A percentile compares a stretch with the other conserved stretches of the same genome.
These are phyloP conservation scores for Cladorrhinum sp. DNA, from an alignment of 2,329 filamentous ascomycete species.

Conservation along the genomic window DNA sequence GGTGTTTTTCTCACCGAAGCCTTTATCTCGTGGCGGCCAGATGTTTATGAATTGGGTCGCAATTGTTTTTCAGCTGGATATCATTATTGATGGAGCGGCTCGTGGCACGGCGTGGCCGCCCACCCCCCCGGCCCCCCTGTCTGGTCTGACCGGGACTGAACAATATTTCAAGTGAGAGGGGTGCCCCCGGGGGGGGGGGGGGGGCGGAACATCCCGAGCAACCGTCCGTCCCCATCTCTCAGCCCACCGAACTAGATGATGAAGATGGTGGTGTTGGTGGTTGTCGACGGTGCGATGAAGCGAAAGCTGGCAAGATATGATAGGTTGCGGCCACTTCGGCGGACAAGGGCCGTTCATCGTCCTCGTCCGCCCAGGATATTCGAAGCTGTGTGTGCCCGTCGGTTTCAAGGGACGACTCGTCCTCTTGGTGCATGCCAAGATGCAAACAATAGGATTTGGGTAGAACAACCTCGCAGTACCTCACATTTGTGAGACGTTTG, in stretches of 20 bases:
- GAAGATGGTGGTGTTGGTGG: background rate
- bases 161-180: too few species aligned
- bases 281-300: background rate
- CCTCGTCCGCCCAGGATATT: conserved; percentile 6
- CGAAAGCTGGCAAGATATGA: background rate
- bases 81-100: background rate
- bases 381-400: background rate
- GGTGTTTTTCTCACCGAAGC: background rate
- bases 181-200: too few species aligned
- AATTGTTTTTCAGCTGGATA: background rate
- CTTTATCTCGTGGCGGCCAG: background rate
- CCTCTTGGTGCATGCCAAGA: background rate
- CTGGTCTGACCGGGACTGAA: too few species aligned
- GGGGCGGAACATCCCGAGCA: too few species aligned
- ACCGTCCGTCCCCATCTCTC: background rate
- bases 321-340: background rate
- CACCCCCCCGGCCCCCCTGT: background rate
- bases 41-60: too few species aligned
- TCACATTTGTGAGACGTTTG: conserved; percentile 13
- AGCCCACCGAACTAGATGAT: background rate
- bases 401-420: background rate
- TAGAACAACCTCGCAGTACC: conserved; percentile 12
- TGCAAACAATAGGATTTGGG: conserved; percentile 7
- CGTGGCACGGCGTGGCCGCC: background rate
- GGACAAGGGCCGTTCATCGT: background rate